These are phyloP conservation scores for Moricandia moricandioides DNA, from an alignment of 345 rosid genomes.

Conservation along the genomic window DNA sequence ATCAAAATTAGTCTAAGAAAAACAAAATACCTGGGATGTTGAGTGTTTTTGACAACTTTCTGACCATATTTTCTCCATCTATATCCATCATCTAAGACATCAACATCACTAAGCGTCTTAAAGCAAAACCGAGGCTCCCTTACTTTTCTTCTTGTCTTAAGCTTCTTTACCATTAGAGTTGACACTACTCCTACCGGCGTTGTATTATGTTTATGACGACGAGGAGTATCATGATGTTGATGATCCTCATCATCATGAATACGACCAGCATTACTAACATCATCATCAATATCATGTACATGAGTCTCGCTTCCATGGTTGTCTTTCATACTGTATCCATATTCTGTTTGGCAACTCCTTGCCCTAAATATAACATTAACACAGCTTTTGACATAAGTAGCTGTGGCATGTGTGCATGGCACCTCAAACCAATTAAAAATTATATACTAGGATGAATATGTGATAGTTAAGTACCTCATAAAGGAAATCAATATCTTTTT, in stretches of 20 bases:
- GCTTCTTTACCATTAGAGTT: conserved; percentile 72
- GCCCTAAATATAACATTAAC: conserved; percentile 45
- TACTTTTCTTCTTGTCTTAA: conserved; percentile 78
- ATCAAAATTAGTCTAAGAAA: background rate
- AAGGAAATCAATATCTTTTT: background rate
- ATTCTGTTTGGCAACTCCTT: conserved; percentile 50
- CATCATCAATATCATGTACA: conserved; percentile 25
- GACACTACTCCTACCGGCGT: conserved; percentile 49
- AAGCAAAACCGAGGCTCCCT: conserved; percentile 98
- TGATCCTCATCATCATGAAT: conserved; percentile 13
- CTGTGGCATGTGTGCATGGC: conserved; percentile 8
- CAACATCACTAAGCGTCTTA: conserved; percentile 95
- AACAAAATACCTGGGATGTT: conserved; percentile 78
- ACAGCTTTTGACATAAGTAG: background rate
- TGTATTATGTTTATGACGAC: conserved; percentile 14
- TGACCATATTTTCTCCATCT: conserved; percentile 99
- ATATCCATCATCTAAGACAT: conserved; percentile 96
- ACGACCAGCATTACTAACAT: conserved; percentile 4
- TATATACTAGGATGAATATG: background rate
- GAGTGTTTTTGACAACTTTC: conserved; percentile 98
- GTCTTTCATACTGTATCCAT: conserved; percentile 43
- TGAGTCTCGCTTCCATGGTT: conserved; percentile 33
- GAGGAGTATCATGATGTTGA: background rate
- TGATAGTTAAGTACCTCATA: background rate
- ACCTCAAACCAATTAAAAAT: background rate